phyloP scores from a whole-genome alignment of 768 basidiomycete species.

The Strobilomyces echinocephalus region DNA sequence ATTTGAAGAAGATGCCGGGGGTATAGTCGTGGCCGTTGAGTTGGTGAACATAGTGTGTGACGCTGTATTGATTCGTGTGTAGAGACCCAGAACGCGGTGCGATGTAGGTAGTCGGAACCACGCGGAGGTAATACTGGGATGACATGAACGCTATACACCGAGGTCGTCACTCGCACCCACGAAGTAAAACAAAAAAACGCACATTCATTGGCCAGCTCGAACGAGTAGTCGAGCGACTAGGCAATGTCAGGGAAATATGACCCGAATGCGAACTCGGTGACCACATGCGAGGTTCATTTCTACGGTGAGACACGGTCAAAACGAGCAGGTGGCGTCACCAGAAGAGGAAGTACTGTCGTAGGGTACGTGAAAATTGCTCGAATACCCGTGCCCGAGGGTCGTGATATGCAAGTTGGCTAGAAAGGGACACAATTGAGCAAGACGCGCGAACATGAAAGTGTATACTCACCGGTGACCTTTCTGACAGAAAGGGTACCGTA shows the following conservation, averaged over 20 bases:
- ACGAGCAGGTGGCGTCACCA: conserved; percentile 27
- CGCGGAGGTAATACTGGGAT: conserved; percentile 73
- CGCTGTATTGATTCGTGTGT: conserved; percentile 84
- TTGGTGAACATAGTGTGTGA: conserved; percentile 83
- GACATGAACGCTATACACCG: conserved; percentile 68
- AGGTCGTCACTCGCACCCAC: neutral
- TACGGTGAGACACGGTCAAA: conserved; percentile 35
- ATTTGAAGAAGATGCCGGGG: conserved; percentile 93
- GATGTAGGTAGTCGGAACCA: conserved; percentile 67
- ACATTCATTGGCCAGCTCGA: conserved; percentile 42
- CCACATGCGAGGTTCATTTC: too few species aligned
- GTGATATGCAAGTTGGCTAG: too few species aligned
- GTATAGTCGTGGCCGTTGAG: conserved; percentile 43
- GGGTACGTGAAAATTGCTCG: conserved; percentile 80
- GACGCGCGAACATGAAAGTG: too few species aligned
- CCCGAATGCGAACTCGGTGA: too few species aligned
- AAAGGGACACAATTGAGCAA: too few species aligned
- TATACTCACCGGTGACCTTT: too few species aligned
- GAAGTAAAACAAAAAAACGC: conserved; percentile 3
- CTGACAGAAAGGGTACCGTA: too few species aligned
- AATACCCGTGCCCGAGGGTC: conserved; percentile 9
- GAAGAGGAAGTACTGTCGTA: conserved; percentile 53
- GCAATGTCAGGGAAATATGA: too few species aligned
- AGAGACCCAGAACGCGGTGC: conserved; percentile 63
- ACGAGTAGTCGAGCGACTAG: too few species aligned